Conservation (phyloP, 1,139 yeast species). For the Saccharomycopsis hybrid region DNA sequence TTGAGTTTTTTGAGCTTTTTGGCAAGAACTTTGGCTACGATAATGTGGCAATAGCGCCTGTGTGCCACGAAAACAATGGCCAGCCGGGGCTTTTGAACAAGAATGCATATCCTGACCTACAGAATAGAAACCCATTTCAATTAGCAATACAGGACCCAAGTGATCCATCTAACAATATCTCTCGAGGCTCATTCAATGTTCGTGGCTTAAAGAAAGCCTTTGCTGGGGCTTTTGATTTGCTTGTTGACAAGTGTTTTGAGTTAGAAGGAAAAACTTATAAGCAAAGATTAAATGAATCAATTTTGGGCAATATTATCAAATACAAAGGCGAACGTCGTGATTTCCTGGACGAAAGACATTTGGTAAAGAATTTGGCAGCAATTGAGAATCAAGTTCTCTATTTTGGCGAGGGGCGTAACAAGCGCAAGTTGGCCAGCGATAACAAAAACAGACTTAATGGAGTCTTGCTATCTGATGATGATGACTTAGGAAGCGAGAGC, state of each 20-base stretch:
- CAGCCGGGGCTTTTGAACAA: constrained; percentile 53
- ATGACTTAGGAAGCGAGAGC: neutral
- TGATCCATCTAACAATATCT: constrained; percentile 73
- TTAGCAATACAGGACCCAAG: constrained; percentile 89
- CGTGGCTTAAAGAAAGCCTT: constrained; percentile 80
- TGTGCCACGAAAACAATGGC: constrained; percentile 45
- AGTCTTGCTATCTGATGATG: constrained; percentile 16
- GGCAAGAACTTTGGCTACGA: constrained; percentile 91
- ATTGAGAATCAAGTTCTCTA: constrained; percentile 27
- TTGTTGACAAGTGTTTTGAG: constrained; percentile 66
- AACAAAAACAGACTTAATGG: constrained; percentile 3
- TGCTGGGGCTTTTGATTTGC: constrained; percentile 82
- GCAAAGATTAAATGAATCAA: constrained; percentile 64
- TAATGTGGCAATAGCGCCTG: constrained; percentile 48
- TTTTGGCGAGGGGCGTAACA: constrained; percentile 24
- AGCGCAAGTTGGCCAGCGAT: constrained; percentile 11
- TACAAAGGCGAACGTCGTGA: constrained; percentile 73
- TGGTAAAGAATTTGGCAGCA: constrained; percentile 58
- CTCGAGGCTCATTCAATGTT: constrained; percentile 79
- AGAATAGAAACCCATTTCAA: constrained; percentile 54
- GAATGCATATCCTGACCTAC: constrained; percentile 45
- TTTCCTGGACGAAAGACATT: constrained; percentile 67
- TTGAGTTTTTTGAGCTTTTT: constrained; percentile 92
- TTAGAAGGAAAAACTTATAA: constrained; percentile 52
- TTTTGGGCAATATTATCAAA: constrained; percentile 74